phyloP scores from a whole-genome alignment of 1,284 basidiomycete genomes.

The Golubevia pallescens region DNA sequence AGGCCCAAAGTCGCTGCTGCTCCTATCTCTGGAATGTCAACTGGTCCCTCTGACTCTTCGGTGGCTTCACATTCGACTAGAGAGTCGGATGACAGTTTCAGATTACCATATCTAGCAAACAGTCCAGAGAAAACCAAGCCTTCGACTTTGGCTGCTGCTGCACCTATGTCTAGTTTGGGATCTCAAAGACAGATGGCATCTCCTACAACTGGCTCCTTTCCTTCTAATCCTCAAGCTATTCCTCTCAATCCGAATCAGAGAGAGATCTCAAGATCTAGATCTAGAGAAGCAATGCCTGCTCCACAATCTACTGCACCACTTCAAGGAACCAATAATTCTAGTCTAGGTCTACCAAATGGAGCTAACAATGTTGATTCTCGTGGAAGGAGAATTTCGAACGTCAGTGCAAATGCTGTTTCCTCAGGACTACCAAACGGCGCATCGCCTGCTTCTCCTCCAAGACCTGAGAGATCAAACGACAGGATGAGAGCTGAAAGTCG shows the following conservation, averaged over 20 bases:
- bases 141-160: not conserved
- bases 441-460: not conserved
- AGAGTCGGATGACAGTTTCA: not conserved
- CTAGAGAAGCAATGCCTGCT: not conserved
- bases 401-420: not conserved
- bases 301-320: not conserved
- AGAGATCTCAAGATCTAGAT: not conserved
- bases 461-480: not conserved
- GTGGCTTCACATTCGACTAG: not conserved
- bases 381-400: not conserved
- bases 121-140: not conserved
- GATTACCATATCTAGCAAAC: not conserved
- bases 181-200: not conserved
- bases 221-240: not conserved
- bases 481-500: not conserved
- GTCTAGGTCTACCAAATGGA: not conserved
- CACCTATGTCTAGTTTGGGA: not conserved
- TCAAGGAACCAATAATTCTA: not conserved
- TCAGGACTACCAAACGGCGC: not conserved
- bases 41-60: not conserved
- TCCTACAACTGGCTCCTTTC: not conserved
- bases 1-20: not conserved
- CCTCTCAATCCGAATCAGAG: not conserved
- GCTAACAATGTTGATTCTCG: not conserved
- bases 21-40: not conserved